These are phyloP conservation scores for Paecilomyces sp. DNA, from an alignment of 2,329 filamentous ascomycete species.

Conservation along the genomic window DNA sequence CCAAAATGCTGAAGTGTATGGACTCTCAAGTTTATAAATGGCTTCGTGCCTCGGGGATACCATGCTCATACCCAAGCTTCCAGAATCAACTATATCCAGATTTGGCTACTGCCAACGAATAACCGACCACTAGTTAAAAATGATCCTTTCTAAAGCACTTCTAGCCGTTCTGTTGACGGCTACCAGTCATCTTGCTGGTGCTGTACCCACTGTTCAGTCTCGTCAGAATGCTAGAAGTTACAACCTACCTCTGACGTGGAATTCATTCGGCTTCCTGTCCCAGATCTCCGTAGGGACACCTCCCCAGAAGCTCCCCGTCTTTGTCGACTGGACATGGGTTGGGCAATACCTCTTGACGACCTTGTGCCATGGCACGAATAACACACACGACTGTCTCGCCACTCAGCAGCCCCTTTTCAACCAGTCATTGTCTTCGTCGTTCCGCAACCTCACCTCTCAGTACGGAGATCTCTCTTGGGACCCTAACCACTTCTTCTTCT, in stretches of 20 bases:
- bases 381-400: conserved; percentile 4
- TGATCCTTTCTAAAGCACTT: background rate
- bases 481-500: conserved; percentile 11
- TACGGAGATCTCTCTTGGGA: conserved; percentile 9
- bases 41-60: background rate
- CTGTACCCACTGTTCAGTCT: background rate
- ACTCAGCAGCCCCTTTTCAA: conserved; percentile 8
- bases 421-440: conserved; percentile 4
- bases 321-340: conserved; percentile 12
- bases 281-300: conserved; percentile 8
- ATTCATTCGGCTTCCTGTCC: conserved; percentile 6
- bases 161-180: background rate
- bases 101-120: background rate
- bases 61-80: background rate
- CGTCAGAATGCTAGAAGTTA: background rate
- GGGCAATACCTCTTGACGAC: conserved; percentile 6
- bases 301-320: conserved; percentile 4
- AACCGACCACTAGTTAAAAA: background rate
- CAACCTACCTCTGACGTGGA: conserved; percentile 7
- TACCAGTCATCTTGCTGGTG: background rate
- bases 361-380: conserved; percentile 4
- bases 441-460: conserved; percentile 4
- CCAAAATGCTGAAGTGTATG: background rate
- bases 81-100: background rate
- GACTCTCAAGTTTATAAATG: background rate